Evolutionary conservation across 2,329 filamentous ascomycete species (phyloP).

Genomic region (Periconia sp.): DNA sequence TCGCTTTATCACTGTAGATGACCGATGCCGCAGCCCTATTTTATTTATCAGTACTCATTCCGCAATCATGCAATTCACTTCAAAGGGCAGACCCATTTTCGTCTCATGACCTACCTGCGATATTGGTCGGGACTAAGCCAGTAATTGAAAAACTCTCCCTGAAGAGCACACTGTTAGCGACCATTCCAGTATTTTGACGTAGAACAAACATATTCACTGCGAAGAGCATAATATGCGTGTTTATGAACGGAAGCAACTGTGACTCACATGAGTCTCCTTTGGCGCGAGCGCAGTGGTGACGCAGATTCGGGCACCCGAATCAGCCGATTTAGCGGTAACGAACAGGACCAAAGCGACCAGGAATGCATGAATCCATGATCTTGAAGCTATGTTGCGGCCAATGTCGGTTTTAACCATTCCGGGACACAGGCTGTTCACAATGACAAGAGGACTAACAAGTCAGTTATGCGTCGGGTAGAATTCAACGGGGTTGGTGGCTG

Average conservation of each 20-base stretch:
- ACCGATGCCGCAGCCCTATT: slow-evolving; percentile 6
- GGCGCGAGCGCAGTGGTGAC: slow-evolving; percentile 8
- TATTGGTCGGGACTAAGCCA: slow-evolving; percentile 8
- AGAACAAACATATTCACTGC: background rate
- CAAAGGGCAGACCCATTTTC: background rate
- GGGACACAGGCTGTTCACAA: slow-evolving; percentile 12
- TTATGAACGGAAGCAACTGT: background rate
- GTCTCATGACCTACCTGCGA: slow-evolving; percentile 3
- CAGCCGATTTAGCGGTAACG: slow-evolving; percentile 9
- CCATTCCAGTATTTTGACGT: too few relatives aligned
- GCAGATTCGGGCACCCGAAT: slow-evolving; percentile 10
- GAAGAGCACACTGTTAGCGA: background rate
- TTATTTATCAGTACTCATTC: background rate
- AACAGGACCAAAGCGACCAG: slow-evolving; percentile 3
- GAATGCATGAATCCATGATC: background rate
- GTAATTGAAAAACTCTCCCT: slow-evolving; percentile 15
- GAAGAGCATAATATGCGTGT: background rate
- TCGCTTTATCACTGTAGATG: slow-evolving; percentile 7
- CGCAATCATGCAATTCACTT: background rate
- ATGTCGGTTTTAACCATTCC: slow-evolving; percentile 12
- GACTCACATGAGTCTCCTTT: slow-evolving; percentile 12
- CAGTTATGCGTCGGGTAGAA: background rate
- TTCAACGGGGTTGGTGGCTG: slow-evolving; percentile 1
- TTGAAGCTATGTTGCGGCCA: slow-evolving; percentile 3
- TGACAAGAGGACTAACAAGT: slow-evolving; percentile 7